phyloP scores from a whole-genome alignment of 352 stramenopile genomes.

The Globisporangium solare region DNA sequence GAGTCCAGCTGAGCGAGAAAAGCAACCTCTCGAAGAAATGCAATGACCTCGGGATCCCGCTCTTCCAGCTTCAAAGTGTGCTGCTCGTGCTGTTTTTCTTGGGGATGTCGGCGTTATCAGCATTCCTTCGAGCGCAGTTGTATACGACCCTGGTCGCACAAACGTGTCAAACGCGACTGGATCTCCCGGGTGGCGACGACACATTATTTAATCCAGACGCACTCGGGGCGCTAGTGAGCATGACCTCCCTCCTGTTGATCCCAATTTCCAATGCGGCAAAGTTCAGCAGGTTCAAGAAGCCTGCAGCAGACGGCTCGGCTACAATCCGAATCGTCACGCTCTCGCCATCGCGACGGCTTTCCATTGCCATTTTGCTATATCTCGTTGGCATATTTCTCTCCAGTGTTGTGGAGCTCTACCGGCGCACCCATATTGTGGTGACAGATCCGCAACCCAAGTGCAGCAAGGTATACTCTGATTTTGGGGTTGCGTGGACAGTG shows the following conservation, averaged over 20 bases:
- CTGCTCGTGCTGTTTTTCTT: slow-evolving; percentile 33
- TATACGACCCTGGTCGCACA: slow-evolving; percentile 68
- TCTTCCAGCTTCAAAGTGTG: slow-evolving; percentile 17
- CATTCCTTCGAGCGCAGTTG: slow-evolving; percentile 66
- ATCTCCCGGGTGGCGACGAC: slow-evolving; percentile 23
- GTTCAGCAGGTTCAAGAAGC: background rate
- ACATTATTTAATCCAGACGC: slow-evolving; percentile 38
- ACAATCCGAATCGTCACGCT: slow-evolving; percentile 9
- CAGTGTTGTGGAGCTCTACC: slow-evolving; percentile 76
- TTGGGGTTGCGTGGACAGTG: slow-evolving; percentile 48
- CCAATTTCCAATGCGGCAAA: slow-evolving; percentile 12
- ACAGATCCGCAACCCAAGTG: slow-evolving; percentile 18
- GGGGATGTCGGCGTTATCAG: slow-evolving; percentile 39
- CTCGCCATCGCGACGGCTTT: slow-evolving; percentile 32
- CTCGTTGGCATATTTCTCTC: slow-evolving; percentile 65
- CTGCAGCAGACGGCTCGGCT: background rate
- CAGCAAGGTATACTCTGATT: slow-evolving; percentile 30
- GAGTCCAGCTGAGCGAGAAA: slow-evolving; percentile 34
- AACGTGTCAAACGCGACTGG: slow-evolving; percentile 46
- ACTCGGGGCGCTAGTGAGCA: slow-evolving; percentile 16
- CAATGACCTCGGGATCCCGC: slow-evolving; percentile 30
- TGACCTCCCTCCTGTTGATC: slow-evolving; percentile 16
- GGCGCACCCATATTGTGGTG: slow-evolving; percentile 29
- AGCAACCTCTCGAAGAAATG: slow-evolving; percentile 31
- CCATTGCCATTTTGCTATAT: slow-evolving; percentile 46